phyloP scores from a whole-genome alignment of 2,329 filamentous ascomycete genomes.

The Colletotrichum liriopes region DNA sequence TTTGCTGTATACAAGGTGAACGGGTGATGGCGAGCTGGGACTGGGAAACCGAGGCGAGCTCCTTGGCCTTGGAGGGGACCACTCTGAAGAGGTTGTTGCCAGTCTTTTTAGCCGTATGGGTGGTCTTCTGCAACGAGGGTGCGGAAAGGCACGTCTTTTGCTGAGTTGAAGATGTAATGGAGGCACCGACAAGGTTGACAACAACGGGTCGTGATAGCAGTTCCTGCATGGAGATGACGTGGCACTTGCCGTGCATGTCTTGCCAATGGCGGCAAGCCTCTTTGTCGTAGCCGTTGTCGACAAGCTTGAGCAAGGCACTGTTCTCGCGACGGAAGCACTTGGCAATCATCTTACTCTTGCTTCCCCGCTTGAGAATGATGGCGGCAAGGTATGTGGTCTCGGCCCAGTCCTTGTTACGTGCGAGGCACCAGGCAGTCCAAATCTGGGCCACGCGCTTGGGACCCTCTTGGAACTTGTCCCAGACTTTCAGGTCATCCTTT shows the following conservation, averaged over 20 bases:
- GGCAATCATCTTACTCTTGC: constrained; percentile 8
- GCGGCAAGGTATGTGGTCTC: constrained; percentile 21
- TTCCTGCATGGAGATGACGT: constrained; percentile 20
- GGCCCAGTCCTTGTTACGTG: constrained; percentile 1
- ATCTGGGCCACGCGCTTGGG: constrained; percentile 3
- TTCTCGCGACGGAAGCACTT: constrained; percentile 18
- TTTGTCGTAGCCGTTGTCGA: not conserved
- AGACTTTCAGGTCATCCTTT: not conserved
- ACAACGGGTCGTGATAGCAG: constrained; percentile 7
- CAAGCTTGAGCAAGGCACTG: constrained; percentile 2
- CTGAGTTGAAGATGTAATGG: not conserved
- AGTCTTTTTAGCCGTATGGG: not conserved
- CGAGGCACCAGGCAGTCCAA: constrained; percentile 35
- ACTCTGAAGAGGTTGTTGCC: not conserved
- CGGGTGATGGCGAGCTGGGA: not conserved
- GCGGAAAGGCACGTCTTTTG: not conserved
- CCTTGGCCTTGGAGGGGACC: not conserved
- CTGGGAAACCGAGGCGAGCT: not conserved
- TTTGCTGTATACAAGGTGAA: not conserved
- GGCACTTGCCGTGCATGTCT: constrained; percentile 28
- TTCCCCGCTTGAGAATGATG: constrained; percentile 6
- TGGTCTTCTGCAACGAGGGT: not conserved
- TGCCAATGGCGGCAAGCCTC: constrained; percentile 21
- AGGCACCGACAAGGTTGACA: not conserved
- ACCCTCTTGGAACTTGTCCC: not conserved